Conservation (phyloP, 352 stramenopile genomes). For the Pythium biforme region DNA sequence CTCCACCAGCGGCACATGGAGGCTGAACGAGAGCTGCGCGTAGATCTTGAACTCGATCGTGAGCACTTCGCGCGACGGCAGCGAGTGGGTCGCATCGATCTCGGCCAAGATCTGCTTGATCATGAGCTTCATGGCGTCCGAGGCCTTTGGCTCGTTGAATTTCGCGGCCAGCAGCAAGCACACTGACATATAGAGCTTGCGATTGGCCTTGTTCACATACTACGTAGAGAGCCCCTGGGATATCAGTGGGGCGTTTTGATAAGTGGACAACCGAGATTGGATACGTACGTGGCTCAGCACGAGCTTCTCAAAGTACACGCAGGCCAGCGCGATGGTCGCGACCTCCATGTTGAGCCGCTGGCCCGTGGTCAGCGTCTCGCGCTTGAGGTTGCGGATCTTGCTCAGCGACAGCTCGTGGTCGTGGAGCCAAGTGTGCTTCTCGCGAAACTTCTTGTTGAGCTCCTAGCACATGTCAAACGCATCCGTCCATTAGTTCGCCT, state of each 20-base stretch:
- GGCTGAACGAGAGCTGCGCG: conserved; percentile 85
- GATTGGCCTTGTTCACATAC: conserved; percentile 95
- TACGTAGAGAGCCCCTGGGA: conserved; percentile 21
- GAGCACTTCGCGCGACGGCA: conserved; percentile 83
- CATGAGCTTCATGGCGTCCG: conserved; percentile 55
- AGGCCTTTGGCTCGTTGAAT: conserved; percentile 83
- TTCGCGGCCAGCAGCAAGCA: conserved; percentile 95
- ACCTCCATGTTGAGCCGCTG: conserved; percentile 90
- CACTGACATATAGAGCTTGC: conserved; percentile 94
- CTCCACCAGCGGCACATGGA: conserved; percentile 80
- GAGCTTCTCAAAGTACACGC: conserved; percentile 97
- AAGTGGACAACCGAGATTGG: no score
- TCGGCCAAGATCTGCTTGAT: conserved; percentile 73
- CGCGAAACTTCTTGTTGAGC: conserved; percentile 96
- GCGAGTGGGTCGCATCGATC: conserved; percentile 76
- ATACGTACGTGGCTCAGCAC: conserved; percentile 89
- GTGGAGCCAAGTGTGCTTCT: conserved; percentile 89
- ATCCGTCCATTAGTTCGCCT: no score
- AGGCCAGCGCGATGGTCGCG: conserved; percentile 92
- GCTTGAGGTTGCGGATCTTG: conserved; percentile 96
- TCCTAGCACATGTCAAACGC: no score
- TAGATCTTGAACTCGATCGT: conserved; percentile 90
- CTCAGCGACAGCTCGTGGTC: conserved; percentile 92
- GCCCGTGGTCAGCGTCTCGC: conserved; percentile 75
- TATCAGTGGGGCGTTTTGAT: background rate